Evolutionary conservation across 1,139 yeast species (phyloP).

Genomic region (Blastobotrys capitulatus): DNA sequence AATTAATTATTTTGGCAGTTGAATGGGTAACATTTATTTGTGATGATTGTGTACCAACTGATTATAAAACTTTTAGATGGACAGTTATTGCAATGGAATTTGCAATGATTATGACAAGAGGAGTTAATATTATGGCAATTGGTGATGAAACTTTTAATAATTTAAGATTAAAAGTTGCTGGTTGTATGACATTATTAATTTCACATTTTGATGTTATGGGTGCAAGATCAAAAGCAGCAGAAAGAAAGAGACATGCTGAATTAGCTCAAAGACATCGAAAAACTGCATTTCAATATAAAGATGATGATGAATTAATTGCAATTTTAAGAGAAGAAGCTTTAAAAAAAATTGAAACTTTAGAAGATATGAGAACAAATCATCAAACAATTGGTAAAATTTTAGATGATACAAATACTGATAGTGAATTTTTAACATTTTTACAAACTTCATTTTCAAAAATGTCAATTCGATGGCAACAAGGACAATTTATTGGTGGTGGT

Average conservation of each 20-base stretch:
- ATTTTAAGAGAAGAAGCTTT: slow-evolving; percentile 56
- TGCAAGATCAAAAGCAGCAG: slow-evolving; percentile 86
- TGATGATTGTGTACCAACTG: slow-evolving; percentile 93
- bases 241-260: slow-evolving; percentile 46
- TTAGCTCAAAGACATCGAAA: slow-evolving; percentile 43
- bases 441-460: slow-evolving; percentile 89
- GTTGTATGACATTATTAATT: slow-evolving; percentile 88
- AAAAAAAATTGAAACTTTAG: slow-evolving; percentile 55
- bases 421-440: slow-evolving; percentile 76
- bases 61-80: slow-evolving; percentile 88
- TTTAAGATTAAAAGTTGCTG: slow-evolving; percentile 79
- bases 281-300: slow-evolving; percentile 34
- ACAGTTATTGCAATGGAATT: slow-evolving; percentile 93
- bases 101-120: slow-evolving; percentile 92
- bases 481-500: slow-evolving; percentile 90
- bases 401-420: slow-evolving; percentile 81
- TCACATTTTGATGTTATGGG: slow-evolving; percentile 99
- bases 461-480: slow-evolving; percentile 96
- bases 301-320: slow-evolving; percentile 54
- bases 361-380: slow-evolving; percentile 47
- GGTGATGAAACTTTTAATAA: slow-evolving; percentile 69
- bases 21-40: slow-evolving; percentile 92
- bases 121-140: slow-evolving; percentile 78
- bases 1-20: slow-evolving; percentile 68
- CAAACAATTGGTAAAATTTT: slow-evolving; percentile 78